Conservation (phyloP, 257 asterid genomes). For the Salvia rosmarinus region DNA sequence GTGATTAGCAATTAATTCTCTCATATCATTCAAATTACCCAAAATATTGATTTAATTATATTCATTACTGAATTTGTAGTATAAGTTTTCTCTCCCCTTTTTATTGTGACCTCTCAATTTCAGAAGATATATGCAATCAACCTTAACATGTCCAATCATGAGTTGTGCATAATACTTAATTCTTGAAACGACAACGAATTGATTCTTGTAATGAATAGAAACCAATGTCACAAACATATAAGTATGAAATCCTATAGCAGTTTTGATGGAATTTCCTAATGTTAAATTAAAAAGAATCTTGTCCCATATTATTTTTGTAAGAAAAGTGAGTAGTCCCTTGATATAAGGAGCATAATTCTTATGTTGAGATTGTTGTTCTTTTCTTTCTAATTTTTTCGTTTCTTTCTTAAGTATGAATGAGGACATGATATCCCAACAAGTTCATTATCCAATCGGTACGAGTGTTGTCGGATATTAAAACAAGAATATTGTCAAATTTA, state of each 20-base stretch:
- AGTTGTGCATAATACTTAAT: background rate
- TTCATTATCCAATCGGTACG: background rate
- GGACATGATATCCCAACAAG: too few relatives aligned
- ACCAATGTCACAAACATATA: background rate
- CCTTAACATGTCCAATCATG: background rate
- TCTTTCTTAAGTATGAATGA: too few relatives aligned
- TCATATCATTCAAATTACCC: too few relatives aligned
- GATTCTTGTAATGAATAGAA: background rate
- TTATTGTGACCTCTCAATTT: slow-evolving; percentile 2
- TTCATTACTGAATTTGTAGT: background rate
- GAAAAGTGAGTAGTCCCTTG: too few relatives aligned
- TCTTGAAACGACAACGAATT: slow-evolving; percentile 17
- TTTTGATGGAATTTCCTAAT: too few relatives aligned
- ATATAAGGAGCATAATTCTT: too few relatives aligned
- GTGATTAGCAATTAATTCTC: too few relatives aligned
- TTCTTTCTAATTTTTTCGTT: too few relatives aligned
- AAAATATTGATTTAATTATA: background rate
- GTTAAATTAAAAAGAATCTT: too few relatives aligned
- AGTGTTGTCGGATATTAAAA: background rate
- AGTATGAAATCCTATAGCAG: background rate
- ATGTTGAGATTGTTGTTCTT: too few relatives aligned
- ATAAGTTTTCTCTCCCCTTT: background rate
- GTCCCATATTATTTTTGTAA: too few relatives aligned
- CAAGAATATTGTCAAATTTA: background rate
- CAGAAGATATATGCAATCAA: background rate